phyloP scores from a whole-genome alignment of 1,284 basidiomycete genomes.

The Veloboletus limbatus region DNA sequence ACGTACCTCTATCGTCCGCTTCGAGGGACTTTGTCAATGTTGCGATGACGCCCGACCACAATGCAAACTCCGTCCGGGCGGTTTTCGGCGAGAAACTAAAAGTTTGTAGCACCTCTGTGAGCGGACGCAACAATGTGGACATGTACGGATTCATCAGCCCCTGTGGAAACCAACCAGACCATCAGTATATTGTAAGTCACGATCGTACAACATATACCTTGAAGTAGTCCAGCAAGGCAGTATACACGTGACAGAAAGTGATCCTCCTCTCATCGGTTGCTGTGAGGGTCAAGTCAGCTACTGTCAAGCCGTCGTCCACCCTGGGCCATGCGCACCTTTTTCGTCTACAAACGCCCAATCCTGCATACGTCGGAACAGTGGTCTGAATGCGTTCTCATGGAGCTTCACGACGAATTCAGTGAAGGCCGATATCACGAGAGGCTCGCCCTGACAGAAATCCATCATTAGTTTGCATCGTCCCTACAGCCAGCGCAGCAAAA shows the following conservation, averaged over 20 bases:
- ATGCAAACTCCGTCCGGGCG: conserved; percentile 29
- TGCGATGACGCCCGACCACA: conserved; percentile 70
- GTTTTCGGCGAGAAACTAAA: conserved; percentile 33
- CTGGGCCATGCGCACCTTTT: conserved; percentile 40
- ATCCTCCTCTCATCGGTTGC: conserved; percentile 49
- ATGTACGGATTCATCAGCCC: conserved; percentile 90
- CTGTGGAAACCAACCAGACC: conserved; percentile 37
- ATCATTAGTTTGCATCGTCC: not conserved
- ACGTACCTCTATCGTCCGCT: conserved; percentile 79
- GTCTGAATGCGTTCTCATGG: conserved; percentile 91
- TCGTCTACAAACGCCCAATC: conserved; percentile 89
- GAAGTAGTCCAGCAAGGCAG: conserved; percentile 77
- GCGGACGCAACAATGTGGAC: conserved; percentile 69
- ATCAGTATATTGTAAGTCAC: not conserved
- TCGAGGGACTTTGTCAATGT: conserved; percentile 70
- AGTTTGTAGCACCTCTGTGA: conserved; percentile 61
- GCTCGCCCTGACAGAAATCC: conserved; percentile 44
- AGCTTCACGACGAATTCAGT: conserved; percentile 89
- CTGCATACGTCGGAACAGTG: conserved; percentile 87
- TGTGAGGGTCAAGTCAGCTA: conserved; percentile 10
- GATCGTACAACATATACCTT: conserved; percentile 50
- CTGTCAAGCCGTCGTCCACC: not conserved
- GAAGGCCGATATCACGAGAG: conserved; percentile 70
- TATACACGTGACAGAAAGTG: conserved; percentile 74
- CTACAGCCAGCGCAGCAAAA: not conserved